Conservation (phyloP, 495 filamentous ascomycete species). For the Hyaloscypha hepaticicola region DNA sequence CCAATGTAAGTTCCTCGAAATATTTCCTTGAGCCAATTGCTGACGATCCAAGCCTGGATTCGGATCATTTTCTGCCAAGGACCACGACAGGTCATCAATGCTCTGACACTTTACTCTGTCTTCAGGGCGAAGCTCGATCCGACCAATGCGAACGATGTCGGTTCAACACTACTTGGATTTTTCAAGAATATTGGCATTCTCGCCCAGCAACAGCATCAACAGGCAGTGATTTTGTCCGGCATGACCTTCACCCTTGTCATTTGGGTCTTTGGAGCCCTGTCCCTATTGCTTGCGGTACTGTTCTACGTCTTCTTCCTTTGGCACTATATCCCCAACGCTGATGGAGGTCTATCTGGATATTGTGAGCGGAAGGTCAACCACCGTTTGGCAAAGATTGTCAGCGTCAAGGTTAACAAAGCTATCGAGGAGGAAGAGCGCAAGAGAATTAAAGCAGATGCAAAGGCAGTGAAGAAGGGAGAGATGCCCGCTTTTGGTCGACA, state of each 20-base stretch:
- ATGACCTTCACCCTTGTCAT: slow-evolving; percentile 92
- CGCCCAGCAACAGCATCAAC: slow-evolving; percentile 65
- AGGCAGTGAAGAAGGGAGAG: slow-evolving; percentile 54
- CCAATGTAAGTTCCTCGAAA: slow-evolving; percentile 58
- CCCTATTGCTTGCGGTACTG: slow-evolving; percentile 66
- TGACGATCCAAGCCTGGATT: slow-evolving; percentile 67
- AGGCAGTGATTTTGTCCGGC: slow-evolving; percentile 76
- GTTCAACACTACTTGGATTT: slow-evolving; percentile 58
- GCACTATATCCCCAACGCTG: slow-evolving; percentile 76
- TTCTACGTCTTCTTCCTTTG: slow-evolving; percentile 88
- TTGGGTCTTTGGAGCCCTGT: slow-evolving; percentile 80
- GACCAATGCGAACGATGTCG: slow-evolving; percentile 50
- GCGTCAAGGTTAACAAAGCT: slow-evolving; percentile 79
- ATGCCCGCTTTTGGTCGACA: slow-evolving; percentile 49
- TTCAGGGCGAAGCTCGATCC: slow-evolving; percentile 67
- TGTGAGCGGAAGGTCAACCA: slow-evolving; percentile 87
- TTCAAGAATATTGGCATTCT: slow-evolving; percentile 74
- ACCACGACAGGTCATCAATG: slow-evolving; percentile 87
- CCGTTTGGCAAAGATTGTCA: slow-evolving; percentile 76
- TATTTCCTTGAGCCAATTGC: background rate
- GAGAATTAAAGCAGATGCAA: slow-evolving; percentile 55
- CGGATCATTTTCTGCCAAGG: slow-evolving; percentile 86
- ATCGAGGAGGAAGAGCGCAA: slow-evolving; percentile 68
- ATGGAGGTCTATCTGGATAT: slow-evolving; percentile 78
- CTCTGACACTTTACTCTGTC: slow-evolving; percentile 80